Conservation (phyloP, 2,329 filamentous ascomycete species). For the Fusarium concolor region DNA sequence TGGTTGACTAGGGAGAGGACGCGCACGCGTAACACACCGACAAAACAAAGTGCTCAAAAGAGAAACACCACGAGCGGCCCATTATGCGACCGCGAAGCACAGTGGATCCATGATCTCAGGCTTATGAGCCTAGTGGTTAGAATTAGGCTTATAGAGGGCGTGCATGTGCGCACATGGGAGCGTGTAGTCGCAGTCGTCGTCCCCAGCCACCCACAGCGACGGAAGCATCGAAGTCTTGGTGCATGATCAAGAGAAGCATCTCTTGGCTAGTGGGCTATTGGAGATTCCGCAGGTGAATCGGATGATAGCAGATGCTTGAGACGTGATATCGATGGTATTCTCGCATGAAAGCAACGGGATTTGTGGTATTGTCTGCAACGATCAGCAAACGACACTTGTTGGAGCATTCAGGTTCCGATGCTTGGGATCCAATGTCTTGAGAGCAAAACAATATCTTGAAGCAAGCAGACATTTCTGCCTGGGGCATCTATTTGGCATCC, state of each 20-base stretch:
- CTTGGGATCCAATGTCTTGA: slow-evolving; percentile 5
- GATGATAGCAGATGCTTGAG: slow-evolving; percentile 30
- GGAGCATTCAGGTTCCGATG: slow-evolving; percentile 19
- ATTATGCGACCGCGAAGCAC: slow-evolving; percentile 52
- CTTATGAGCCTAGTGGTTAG: slow-evolving; percentile 44
- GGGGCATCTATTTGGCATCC: slow-evolving; percentile 2
- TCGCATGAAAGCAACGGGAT: slow-evolving; percentile 18
- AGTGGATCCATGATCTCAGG: slow-evolving; percentile 50
- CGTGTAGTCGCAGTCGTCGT: slow-evolving; percentile 34
- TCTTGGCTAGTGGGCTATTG: slow-evolving; percentile 36
- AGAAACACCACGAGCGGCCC: slow-evolving; percentile 47
- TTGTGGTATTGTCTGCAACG: slow-evolving; percentile 31
- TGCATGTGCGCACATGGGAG: slow-evolving; percentile 41
- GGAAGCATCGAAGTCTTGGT: slow-evolving; percentile 25
- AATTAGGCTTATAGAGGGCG: slow-evolving; percentile 28
- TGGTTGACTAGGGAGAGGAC: slow-evolving; percentile 37
- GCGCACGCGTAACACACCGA: slow-evolving; percentile 53
- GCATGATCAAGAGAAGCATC: slow-evolving; percentile 33
- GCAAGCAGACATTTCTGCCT: slow-evolving; percentile 1
- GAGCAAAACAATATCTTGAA: neutral
- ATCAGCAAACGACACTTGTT: slow-evolving; percentile 21
- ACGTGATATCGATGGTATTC: slow-evolving; percentile 28
- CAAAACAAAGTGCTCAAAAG: slow-evolving; percentile 47
- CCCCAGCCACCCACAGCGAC: slow-evolving; percentile 43
- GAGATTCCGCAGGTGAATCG: slow-evolving; percentile 38